phyloP scores from a whole-genome alignment of 306 rosid genomes.

The Prinsepia uniflora region DNA sequence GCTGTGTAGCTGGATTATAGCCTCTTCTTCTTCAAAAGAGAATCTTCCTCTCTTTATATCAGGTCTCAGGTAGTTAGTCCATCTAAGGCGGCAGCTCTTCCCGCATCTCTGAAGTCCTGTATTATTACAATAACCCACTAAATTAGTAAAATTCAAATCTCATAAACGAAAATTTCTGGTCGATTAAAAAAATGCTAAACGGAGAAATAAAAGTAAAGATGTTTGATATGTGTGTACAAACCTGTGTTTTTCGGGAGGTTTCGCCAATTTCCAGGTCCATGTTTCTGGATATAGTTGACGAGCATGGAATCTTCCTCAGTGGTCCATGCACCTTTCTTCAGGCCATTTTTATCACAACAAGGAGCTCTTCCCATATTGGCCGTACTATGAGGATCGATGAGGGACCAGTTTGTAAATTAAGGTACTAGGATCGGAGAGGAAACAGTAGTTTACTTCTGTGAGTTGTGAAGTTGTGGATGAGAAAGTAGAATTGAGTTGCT shows the following conservation, averaged over 20 bases:
- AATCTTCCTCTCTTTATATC: slow-evolving; percentile 94
- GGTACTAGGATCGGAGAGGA: neutral
- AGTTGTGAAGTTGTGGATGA: slow-evolving; percentile 1
- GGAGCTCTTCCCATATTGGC: slow-evolving; percentile 87
- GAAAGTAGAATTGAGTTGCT: slow-evolving; percentile 28
- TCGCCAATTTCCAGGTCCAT: slow-evolving; percentile 88
- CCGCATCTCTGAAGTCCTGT: slow-evolving; percentile 84
- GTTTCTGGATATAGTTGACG: slow-evolving; percentile 44
- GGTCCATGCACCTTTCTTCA: slow-evolving; percentile 96
- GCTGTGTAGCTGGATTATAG: slow-evolving; percentile 82
- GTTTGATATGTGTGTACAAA: neutral
- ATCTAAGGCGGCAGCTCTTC: slow-evolving; percentile 92
- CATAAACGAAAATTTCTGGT: neutral
- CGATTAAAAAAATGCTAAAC: neutral
- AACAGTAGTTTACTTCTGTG: neutral
- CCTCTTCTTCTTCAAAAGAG: slow-evolving; percentile 91
- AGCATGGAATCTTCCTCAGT: slow-evolving; percentile 81
- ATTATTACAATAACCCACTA: neutral
- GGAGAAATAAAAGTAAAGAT: neutral
- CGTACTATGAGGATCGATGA: neutral
- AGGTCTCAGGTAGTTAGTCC: slow-evolving; percentile 91
- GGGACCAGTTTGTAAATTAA: neutral
- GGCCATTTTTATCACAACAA: slow-evolving; percentile 80
- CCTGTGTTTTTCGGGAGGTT: slow-evolving; percentile 88
- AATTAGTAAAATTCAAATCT: neutral